phyloP scores from a whole-genome alignment of 75 land plant species.

The Adiantum capillusveneris region DNA sequence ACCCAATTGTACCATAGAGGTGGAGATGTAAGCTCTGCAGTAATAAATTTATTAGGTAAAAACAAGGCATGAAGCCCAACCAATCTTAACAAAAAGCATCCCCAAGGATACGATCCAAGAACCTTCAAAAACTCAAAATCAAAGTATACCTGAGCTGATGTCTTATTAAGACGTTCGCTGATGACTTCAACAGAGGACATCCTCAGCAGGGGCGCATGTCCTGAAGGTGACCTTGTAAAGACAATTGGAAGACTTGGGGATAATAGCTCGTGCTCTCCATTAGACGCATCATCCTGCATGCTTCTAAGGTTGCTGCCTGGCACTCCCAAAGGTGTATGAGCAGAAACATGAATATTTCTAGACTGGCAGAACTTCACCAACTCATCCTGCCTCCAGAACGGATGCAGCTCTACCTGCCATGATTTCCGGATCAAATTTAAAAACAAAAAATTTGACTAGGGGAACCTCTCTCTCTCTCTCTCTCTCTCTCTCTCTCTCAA shows the following conservation, averaged over 20 bases:
- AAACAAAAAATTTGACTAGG: neutral
- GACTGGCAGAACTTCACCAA: conserved; percentile 65
- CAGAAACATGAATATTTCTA: conserved; percentile 74
- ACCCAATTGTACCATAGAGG: too few relatives aligned
- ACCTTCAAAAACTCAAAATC: neutral
- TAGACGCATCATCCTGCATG: conserved; percentile 34
- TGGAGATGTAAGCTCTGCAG: too few relatives aligned
- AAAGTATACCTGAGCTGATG: conserved; percentile 61
- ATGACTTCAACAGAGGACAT: conserved; percentile 50
- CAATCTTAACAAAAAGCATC: too few relatives aligned
- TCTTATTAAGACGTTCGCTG: conserved; percentile 44
- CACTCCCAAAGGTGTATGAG: conserved; percentile 71
- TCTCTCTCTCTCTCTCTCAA: too few relatives aligned
- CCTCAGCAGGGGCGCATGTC: conserved; percentile 64
- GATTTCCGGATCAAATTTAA: neutral
- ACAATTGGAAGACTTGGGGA: conserved; percentile 35
- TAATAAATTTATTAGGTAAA: too few relatives aligned
- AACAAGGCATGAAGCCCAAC: too few relatives aligned
- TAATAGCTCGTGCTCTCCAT: conserved; percentile 52
- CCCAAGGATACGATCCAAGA: too few relatives aligned
- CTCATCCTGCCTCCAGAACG: conserved; percentile 83
- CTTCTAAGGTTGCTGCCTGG: conserved; percentile 30
- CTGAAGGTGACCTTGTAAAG: conserved; percentile 59
- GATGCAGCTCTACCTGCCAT: conserved; percentile 63
- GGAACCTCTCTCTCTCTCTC: too few relatives aligned